Evolutionary conservation across 2,329 filamentous ascomycete species (phyloP), one percentile per base, ranked within the genome.

Genomic region (Cercospora sojina): DNA sequence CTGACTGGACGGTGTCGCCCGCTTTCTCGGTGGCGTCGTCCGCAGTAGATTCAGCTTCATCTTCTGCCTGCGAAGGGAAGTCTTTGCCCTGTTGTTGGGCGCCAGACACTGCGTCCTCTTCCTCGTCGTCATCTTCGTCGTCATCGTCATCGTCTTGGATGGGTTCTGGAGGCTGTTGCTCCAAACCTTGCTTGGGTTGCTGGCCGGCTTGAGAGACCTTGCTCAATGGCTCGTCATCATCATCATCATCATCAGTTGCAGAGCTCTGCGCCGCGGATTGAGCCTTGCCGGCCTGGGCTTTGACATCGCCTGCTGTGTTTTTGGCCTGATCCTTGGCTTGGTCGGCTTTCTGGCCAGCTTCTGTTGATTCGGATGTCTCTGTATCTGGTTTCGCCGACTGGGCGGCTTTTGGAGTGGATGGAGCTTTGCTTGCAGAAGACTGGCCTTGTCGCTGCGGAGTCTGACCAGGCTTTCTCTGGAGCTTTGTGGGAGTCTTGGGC

Each of bases 401-500:
- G 18, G 71, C 68, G 67, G 74, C 68, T 64, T 74, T 74, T 10
- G 74, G 75, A 53, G 74, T 73, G 60, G 72, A 70, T 57, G 70
- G 70, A 66, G 57, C 64, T 64, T 59, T 64, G 35, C 49, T 51
- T 10, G 59, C 51, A 20, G 64, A 57, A 35, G 51, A 35, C 49
- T 65, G 64, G 32, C 53, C 64, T 3, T 55, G 47, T 61, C 65
- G 55, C 61, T 64, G 65, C 8, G 65, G 67, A 29, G 70, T 62
- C 31, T 70, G 68, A 38, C 64, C 71, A 38, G 72, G 71, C 65
- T 72, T 68, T 70, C 81, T 74, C 68, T 80, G 79, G 70, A 84
- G 79, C 78, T 84, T 84, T 56, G 82, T 84, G 41, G 83, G 82
- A 68, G 82, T 84, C 77, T 81, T 82, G 72, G 82, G 82, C 69